These are phyloP conservation scores for Aspergillus homomorphus DNA, from an alignment of 495 filamentous ascomycete species.

Conservation along the genomic window DNA sequence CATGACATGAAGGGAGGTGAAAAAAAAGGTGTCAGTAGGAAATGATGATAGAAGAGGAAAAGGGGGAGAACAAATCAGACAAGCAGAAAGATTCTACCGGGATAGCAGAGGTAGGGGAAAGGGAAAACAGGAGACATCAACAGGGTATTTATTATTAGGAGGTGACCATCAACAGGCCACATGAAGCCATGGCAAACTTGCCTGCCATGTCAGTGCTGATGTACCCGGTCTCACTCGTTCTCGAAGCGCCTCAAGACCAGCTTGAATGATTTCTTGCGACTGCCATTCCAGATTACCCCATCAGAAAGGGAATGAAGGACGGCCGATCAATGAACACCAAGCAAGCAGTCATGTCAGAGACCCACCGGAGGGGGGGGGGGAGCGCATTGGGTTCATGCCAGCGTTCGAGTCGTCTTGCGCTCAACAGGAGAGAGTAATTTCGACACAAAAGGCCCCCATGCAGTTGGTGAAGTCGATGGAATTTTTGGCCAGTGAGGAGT, in stretches of 20 bases:
- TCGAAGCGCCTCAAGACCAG: background rate
- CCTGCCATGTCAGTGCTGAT: background rate
- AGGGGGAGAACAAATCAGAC: slow-evolving; percentile 14
- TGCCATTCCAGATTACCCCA: background rate
- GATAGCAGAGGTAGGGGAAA: background rate
- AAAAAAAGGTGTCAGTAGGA: slow-evolving; percentile 18
- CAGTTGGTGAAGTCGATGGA: background rate
- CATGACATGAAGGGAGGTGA: slow-evolving; percentile 31
- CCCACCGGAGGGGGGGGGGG: background rate
- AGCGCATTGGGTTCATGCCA: background rate
- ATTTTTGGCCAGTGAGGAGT: background rate
- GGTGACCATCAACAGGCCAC: background rate
- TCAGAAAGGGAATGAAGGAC: background rate
- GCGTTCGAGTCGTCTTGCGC: background rate
- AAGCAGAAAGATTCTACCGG: background rate
- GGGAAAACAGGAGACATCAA: background rate
- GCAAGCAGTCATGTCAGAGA: background rate
- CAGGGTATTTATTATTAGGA: background rate
- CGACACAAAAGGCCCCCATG: background rate
- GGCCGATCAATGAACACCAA: background rate
- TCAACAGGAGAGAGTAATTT: background rate
- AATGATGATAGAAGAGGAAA: slow-evolving; percentile 10
- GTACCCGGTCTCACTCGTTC: background rate
- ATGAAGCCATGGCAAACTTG: background rate
- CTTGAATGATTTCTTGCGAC: background rate